Percentiles rank a stretch among this genome's conserved stretches.
Conservation (phyloP, 164 flowering plant species). For the Tetrastigma voinierianum region DNA sequence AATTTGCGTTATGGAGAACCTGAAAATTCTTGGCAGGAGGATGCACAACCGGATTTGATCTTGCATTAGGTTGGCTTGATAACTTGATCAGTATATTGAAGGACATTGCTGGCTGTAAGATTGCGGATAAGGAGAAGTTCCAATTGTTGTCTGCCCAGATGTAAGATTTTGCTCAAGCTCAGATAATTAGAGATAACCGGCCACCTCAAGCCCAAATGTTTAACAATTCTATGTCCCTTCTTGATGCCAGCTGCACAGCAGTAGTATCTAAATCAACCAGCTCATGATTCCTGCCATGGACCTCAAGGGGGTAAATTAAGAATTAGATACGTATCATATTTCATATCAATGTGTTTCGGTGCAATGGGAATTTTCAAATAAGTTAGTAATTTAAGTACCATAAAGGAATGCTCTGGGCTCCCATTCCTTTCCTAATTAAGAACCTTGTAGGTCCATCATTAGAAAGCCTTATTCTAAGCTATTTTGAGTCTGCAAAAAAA, state of each 20-base stretch:
- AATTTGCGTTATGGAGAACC: constrained; percentile 6
- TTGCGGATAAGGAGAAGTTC: constrained; percentile 18
- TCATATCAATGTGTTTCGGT: too few relatives aligned
- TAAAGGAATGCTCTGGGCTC: too few relatives aligned
- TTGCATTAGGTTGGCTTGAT: constrained; percentile 32
- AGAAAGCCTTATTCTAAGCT: too few relatives aligned
- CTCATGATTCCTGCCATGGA: background rate
- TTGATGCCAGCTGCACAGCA: background rate
- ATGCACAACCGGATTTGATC: constrained; percentile 22
- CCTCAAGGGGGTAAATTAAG: too few relatives aligned
- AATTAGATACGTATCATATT: too few relatives aligned
- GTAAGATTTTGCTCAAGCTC: constrained; percentile 15
- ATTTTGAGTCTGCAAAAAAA: too few relatives aligned
- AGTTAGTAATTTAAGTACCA: too few relatives aligned
- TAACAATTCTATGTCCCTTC: constrained; percentile 21
- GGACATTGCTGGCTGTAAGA: constrained; percentile 11
- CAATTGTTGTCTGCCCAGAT: constrained; percentile 23
- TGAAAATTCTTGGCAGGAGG: constrained; percentile 31
- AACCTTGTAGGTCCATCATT: too few relatives aligned
- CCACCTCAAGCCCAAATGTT: constrained; percentile 29
- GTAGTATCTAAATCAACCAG: background rate
- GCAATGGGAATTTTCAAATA: too few relatives aligned
- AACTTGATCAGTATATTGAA: constrained; percentile 19
- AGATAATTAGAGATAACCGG: constrained; percentile 21
- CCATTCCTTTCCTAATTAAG: too few relatives aligned